A percentile compares a stretch with the other conserved stretches of the same genome.
phyloP scores from a whole-genome alignment of 352 stramenopile species.

The Phytophthora pini region DNA sequence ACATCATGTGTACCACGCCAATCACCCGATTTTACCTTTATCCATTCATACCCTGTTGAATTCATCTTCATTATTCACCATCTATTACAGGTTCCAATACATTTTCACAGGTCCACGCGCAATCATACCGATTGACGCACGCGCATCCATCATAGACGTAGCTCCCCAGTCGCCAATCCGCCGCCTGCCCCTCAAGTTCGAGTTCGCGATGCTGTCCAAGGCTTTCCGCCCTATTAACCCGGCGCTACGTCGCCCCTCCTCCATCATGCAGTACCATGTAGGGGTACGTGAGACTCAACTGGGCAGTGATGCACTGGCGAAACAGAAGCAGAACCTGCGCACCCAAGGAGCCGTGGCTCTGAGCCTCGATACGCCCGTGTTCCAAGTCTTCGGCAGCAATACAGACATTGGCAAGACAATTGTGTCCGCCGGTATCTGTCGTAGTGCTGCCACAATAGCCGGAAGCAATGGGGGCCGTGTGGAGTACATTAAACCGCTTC shows the following conservation, averaged over 20 bases:
- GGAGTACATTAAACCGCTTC: constrained; percentile 97
- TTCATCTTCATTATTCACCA: constrained; percentile 12
- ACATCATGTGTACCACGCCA: constrained; percentile 13
- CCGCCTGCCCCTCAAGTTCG: constrained; percentile 10
- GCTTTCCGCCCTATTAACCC: constrained; percentile 11
- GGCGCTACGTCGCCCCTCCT: constrained; percentile 1
- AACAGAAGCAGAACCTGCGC: constrained; percentile 59
- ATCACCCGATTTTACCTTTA: constrained; percentile 2
- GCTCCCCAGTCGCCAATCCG: constrained; percentile 15
- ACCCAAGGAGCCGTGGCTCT: constrained; percentile 56
- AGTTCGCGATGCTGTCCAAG: constrained; percentile 29
- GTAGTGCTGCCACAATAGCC: constrained; percentile 52
- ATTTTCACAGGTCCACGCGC: constrained; percentile 7
- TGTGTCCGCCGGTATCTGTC: constrained; percentile 93
- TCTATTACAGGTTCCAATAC: neutral
- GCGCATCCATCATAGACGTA: neutral
- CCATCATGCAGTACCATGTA: constrained; percentile 49
- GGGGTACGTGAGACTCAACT: constrained; percentile 47
- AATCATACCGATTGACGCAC: constrained; percentile 13
- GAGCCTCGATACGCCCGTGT: constrained; percentile 73
- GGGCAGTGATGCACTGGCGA: constrained; percentile 37
- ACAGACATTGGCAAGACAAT: constrained; percentile 98
- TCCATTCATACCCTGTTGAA: neutral
- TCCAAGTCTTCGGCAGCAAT: constrained; percentile 97
- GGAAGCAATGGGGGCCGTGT: constrained; percentile 37